These are phyloP conservation scores for Entomortierella lignicola DNA, from an alignment of 192 early-diverging fungal genomes.

Conservation along the genomic window DNA sequence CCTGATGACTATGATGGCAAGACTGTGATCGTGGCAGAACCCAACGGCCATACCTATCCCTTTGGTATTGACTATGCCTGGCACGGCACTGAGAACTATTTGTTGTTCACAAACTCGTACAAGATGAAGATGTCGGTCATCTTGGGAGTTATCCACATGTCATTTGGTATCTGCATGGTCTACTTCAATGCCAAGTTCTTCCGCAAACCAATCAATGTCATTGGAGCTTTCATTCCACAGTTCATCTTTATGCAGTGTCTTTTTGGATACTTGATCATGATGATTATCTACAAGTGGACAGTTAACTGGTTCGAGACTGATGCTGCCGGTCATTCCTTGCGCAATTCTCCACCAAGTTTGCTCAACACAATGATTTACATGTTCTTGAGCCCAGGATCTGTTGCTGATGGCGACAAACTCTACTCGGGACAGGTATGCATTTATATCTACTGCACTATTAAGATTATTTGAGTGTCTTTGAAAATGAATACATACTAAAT, in stretches of 20 bases:
- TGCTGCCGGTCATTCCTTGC: slow-evolving; percentile 67
- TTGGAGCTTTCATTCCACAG: slow-evolving; percentile 93
- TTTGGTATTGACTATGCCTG: slow-evolving; percentile 69
- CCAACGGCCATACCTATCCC: slow-evolving; percentile 57
- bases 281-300: slow-evolving; percentile 97
- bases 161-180: slow-evolving; percentile 91
- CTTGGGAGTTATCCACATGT: slow-evolving; percentile 97
- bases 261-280: slow-evolving; percentile 94
- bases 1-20: slow-evolving; percentile 68
- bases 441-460: neutral
- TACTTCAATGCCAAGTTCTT: slow-evolving; percentile 94
- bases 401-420: slow-evolving; percentile 75
- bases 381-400: slow-evolving; percentile 93
- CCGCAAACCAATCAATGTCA: slow-evolving; percentile 81
- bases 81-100: slow-evolving; percentile 93
- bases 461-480: too few species aligned
- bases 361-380: slow-evolving; percentile 99
- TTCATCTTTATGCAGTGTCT: slow-evolving; percentile 92
- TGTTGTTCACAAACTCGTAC: slow-evolving; percentile 98
- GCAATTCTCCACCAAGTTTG: slow-evolving; percentile 88
- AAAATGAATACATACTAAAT: neutral
- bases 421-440: slow-evolving; percentile 84
- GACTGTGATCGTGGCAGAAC: slow-evolving; percentile 69
- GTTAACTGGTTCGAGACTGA: slow-evolving; percentile 88
- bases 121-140: slow-evolving; percentile 99